phyloP scores from a whole-genome alignment of 306 rosid species.

The Vicia faba region DNA sequence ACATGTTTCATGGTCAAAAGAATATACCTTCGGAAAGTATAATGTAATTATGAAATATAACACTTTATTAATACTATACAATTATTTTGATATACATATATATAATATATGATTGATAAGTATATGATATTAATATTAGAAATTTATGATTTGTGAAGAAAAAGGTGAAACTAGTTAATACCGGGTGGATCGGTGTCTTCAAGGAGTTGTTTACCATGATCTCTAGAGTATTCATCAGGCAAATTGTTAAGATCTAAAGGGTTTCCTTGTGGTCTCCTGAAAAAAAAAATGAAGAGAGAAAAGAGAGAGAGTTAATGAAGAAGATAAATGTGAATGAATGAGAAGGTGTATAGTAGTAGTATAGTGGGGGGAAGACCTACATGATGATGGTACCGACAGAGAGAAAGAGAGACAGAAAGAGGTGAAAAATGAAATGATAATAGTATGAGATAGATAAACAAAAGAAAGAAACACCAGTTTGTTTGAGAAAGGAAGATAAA shows the following conservation, averaged over 20 bases:
- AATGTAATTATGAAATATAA: too few relatives aligned
- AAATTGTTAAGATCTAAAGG: slow-evolving; percentile 93
- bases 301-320: slow-evolving; percentile 6
- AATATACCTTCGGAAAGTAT: slow-evolving; percentile 6
- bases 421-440: slow-evolving; percentile 9
- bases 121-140: too few relatives aligned
- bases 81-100: too few relatives aligned
- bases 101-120: too few relatives aligned
- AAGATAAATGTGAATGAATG: slow-evolving; percentile 8
- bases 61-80: too few relatives aligned
- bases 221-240: slow-evolving; percentile 71
- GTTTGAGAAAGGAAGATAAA: slow-evolving; percentile 46
- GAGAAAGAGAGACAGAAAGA: slow-evolving; percentile 59
- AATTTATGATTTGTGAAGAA: neutral
- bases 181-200: slow-evolving; percentile 57
- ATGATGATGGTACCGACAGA: slow-evolving; percentile 75
- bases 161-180: neutral
- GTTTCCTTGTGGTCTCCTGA: slow-evolving; percentile 81
- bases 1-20: slow-evolving; percentile 34
- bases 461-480: slow-evolving; percentile 29
- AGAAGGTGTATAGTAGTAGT: slow-evolving; percentile 27
- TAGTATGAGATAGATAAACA: neutral
- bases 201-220: slow-evolving; percentile 56
- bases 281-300: slow-evolving; percentile 30
- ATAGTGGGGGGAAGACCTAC: slow-evolving; percentile 68